Percentiles rank a stretch among this genome's conserved stretches.
Conservation (phyloP, 306 rosid genomes). For the Luffa aegyptiaca region DNA sequence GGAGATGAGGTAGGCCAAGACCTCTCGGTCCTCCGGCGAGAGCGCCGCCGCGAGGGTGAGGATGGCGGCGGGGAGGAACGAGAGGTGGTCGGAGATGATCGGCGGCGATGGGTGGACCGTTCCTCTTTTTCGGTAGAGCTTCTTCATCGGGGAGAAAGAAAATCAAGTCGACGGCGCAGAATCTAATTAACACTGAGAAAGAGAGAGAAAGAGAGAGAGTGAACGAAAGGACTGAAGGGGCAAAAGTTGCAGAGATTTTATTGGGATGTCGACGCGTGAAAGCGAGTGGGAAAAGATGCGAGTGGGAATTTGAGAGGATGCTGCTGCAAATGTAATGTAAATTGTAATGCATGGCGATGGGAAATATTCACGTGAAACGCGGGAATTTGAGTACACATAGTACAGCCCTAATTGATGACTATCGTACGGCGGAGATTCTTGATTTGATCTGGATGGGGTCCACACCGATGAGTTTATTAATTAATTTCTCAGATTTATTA, state of each 20-base stretch:
- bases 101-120: slow-evolving; percentile 95
- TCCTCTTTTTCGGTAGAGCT: slow-evolving; percentile 62
- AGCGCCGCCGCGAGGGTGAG: slow-evolving; percentile 69
- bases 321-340: slow-evolving; percentile 25
- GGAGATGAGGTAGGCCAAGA: slow-evolving; percentile 68
- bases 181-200: not conserved
- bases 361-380: slow-evolving; percentile 36
- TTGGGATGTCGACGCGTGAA: not conserved
- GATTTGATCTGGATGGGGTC: not conserved
- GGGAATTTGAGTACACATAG: not conserved
- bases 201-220: not conserved
- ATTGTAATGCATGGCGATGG: slow-evolving; percentile 16
- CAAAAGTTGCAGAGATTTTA: slow-evolving; percentile 30
- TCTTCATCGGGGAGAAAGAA: slow-evolving; percentile 50
- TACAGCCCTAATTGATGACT: not conserved
- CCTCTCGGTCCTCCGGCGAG: slow-evolving; percentile 54
- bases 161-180: not conserved
- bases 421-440: not conserved
- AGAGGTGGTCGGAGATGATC: slow-evolving; percentile 52
- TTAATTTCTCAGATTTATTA: not conserved
- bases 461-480: not conserved
- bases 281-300: not conserved
- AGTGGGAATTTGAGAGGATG: not conserved
- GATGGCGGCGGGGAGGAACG: slow-evolving; percentile 79
- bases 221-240: not conserved